These are phyloP conservation scores for Pseudogymnoascus sp. DNA, from an alignment of 2,329 filamentous ascomycete species.

Conservation along the genomic window DNA sequence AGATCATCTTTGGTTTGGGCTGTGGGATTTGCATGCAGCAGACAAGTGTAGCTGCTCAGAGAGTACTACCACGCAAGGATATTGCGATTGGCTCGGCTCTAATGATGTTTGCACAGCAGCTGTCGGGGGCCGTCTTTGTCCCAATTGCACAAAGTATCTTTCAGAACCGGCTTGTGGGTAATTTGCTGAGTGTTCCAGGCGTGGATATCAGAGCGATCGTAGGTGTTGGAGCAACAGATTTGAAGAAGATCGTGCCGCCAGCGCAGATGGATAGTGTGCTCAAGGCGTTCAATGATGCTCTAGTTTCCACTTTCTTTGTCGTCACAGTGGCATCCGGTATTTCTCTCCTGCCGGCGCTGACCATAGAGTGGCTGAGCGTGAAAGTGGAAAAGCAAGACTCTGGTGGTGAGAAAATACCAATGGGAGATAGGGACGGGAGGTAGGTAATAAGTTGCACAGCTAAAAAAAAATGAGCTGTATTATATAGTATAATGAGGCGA, in stretches of 20 bases:
- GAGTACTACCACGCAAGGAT: conserved; percentile 39
- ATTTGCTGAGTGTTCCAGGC: conserved; percentile 25
- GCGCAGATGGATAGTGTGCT: background rate
- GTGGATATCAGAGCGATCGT: conserved; percentile 29
- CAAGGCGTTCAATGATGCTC: background rate
- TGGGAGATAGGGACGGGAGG: background rate
- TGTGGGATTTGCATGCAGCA: conserved; percentile 18
- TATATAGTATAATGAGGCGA: background rate
- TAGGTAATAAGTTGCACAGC: background rate
- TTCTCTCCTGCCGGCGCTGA: background rate
- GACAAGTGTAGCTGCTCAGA: conserved; percentile 35
- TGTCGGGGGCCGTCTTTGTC: conserved; percentile 58
- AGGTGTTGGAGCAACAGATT: conserved; percentile 35
- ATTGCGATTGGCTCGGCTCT: conserved; percentile 43
- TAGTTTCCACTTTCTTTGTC: background rate
- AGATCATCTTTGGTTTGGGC: conserved; percentile 13
- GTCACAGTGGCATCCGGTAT: background rate
- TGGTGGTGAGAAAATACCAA: background rate
- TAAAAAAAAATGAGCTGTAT: background rate
- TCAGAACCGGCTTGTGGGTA: conserved; percentile 23
- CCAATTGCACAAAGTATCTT: conserved; percentile 60
- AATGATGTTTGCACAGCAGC: conserved; percentile 53
- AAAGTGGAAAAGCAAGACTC: background rate
- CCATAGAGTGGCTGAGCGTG: background rate
- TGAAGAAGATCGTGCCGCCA: conserved; percentile 24